Evolutionary conservation across 2,329 filamentous ascomycete genomes (phyloP).

Genomic region (Dothideomycetes sp.): DNA sequence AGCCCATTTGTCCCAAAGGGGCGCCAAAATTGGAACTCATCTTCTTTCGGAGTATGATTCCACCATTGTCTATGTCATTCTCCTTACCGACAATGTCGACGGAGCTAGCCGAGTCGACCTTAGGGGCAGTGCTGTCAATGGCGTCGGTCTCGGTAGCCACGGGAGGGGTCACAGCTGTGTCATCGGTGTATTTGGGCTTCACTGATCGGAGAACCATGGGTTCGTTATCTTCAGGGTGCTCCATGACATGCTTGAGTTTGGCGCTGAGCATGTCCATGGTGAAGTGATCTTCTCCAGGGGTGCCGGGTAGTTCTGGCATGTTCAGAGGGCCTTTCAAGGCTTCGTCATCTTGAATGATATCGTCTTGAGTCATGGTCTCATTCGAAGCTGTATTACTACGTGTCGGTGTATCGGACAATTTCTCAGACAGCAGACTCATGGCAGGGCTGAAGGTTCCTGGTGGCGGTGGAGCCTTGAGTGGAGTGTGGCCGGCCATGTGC

Average conservation of each 20-base stretch:
- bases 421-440: slow-evolving; percentile 18
- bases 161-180: not conserved
- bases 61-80: slow-evolving; percentile 18
- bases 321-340: slow-evolving; percentile 27
- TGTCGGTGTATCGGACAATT: slow-evolving; percentile 28
- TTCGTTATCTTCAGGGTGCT: slow-evolving; percentile 24
- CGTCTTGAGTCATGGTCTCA: slow-evolving; percentile 18
- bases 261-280: slow-evolving; percentile 26
- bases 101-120: slow-evolving; percentile 12
- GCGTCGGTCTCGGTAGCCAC: too few relatives aligned
- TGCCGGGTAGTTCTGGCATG: slow-evolving; percentile 27
- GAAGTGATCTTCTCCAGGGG: slow-evolving; percentile 27
- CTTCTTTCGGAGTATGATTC: slow-evolving; percentile 30
- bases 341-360: slow-evolving; percentile 24
- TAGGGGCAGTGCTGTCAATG: not conserved
- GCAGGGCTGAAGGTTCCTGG: slow-evolving; percentile 22
- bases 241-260: slow-evolving; percentile 25
- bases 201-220: slow-evolving; percentile 22
- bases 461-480: slow-evolving; percentile 22
- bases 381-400: slow-evolving; percentile 29
- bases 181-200: not conserved
- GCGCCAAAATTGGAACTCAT: slow-evolving; percentile 29
- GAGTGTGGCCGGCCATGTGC: slow-evolving; percentile 27
- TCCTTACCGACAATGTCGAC: not conserved
- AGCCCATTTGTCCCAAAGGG: slow-evolving; percentile 26